Percentiles rank a stretch among this genome's conserved stretches.
These are phyloP conservation scores for Boletus patriciae DNA, from an alignment of 768 basidiomycete genomes.

Conservation along the genomic window DNA sequence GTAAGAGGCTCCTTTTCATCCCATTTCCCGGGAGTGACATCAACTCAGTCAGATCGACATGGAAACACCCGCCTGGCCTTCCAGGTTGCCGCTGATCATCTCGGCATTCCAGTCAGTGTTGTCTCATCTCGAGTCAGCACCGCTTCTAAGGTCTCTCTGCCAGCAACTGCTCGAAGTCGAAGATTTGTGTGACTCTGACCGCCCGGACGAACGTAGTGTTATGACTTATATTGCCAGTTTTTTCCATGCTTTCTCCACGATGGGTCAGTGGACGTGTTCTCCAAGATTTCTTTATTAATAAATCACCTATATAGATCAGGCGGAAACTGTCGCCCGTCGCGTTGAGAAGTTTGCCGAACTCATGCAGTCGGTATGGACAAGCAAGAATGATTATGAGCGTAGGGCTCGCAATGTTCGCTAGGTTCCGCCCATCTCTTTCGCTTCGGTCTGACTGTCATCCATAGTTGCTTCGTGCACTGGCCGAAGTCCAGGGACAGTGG, in stretches of 20 bases:
- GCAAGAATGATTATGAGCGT: constrained; percentile 89
- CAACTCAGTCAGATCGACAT: constrained; percentile 64
- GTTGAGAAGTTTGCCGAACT: constrained; percentile 96
- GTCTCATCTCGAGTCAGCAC: not conserved
- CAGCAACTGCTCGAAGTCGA: constrained; percentile 96
- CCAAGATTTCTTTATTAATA: not conserved
- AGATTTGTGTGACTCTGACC: constrained; percentile 84
- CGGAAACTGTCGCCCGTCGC: constrained; percentile 88
- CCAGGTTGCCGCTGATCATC: constrained; percentile 78
- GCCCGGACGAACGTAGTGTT: constrained; percentile 93
- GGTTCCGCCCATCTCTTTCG: not conserved
- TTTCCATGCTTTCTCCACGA: constrained; percentile 97
- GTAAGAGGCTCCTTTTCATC: constrained; percentile 34
- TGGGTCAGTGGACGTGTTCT: constrained; percentile 59
- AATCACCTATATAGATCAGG: constrained; percentile 63
- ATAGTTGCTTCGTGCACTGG: constrained; percentile 67
- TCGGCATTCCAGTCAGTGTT: constrained; percentile 81
- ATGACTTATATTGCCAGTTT: constrained; percentile 98
- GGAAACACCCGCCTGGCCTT: constrained; percentile 89
- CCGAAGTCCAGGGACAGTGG: constrained; percentile 72
- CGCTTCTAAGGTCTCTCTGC: constrained; percentile 1
- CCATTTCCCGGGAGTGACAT: constrained; percentile 7
- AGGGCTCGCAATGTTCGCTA: constrained; percentile 66
- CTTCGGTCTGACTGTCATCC: constrained; percentile 8
- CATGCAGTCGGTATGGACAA: constrained; percentile 89